Percentiles rank a stretch among this genome's conserved stretches.
Evolutionary conservation across 768 basidiomycete species (phyloP).

Genomic region (Lepiota venenata): DNA sequence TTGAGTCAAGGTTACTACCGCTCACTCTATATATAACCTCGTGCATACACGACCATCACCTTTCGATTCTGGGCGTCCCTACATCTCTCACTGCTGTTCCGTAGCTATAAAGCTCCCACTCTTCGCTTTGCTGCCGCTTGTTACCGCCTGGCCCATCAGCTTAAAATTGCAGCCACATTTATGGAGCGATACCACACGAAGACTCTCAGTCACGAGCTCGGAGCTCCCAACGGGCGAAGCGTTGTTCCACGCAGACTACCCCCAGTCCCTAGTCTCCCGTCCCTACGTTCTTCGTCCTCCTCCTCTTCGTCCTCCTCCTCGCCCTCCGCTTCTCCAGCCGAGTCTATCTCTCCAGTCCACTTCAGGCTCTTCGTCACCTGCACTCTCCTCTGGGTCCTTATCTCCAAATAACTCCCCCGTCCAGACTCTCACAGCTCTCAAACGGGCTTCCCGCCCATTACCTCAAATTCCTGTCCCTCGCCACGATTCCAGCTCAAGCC

Average conservation of each 20-base stretch:
- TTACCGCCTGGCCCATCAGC: neutral
- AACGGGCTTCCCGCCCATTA: constrained; percentile 40
- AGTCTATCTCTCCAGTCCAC: constrained; percentile 4
- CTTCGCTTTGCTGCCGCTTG: neutral
- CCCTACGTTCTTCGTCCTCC: neutral
- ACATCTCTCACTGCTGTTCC: neutral
- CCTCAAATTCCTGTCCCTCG: constrained; percentile 37
- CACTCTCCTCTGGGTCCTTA: neutral
- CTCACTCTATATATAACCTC: constrained; percentile 1
- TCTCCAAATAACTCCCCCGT: neutral
- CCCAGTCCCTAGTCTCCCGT: constrained; percentile 1
- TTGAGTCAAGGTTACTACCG: constrained; percentile 5
- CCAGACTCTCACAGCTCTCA: neutral
- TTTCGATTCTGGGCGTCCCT: neutral
- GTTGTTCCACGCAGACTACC: constrained; percentile 4
- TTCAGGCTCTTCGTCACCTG: neutral
- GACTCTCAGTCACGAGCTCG: neutral
- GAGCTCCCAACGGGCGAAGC: constrained; percentile 1
- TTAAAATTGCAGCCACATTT: neutral
- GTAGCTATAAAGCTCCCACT: neutral
- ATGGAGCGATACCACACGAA: neutral
- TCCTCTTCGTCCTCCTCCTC: neutral
- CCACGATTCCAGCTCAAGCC: neutral
- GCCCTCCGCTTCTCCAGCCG: neutral
- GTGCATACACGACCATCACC: neutral